Evolutionary conservation across 139 green algal species (phyloP), one percentile per base, ranked within the genome.

Genomic region (Micractinium sp.): DNA sequence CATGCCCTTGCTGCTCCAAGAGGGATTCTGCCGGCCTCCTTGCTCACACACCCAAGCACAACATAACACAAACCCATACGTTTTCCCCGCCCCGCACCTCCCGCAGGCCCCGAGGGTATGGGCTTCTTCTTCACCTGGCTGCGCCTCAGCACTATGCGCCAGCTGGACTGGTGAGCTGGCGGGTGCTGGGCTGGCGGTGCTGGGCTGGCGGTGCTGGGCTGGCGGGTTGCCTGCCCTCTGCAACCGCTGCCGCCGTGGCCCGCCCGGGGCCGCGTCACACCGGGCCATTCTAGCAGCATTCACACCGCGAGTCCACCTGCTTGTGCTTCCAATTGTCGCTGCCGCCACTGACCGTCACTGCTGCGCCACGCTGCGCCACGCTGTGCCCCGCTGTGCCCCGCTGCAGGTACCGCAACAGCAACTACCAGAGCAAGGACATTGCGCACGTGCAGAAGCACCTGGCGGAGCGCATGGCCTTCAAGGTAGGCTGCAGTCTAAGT

Each of bases 391-490:
- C 29, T 78, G 38, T 73, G 39, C 74, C 25, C n/a, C 63, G 5
- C 38, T 75, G 73, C 82, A 86, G 88, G 92, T 94, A 95, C 86
- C 81, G 85, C 61, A 86, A 86, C 82, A 87, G 88, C 78, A 96
- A 95, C 91, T 97, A 97, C 91, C 96, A 99, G 92, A 89, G 90
- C 75, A 98, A 98, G 92, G 97, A 99, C 94, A 97, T 98, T 82
- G 97, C 95, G 2, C 93, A 96, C 90, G 93, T 97, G 56, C 96
- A 98, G 92, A 97, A 98, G 91, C 67, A 87, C 71, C 69, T 97
- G 29, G 94, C 95, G 12, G 90, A 97, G 91, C 88, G 92, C 60
- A 95, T 98, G 60, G 91, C 92, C 7, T 90, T 94, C 81, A 96
- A 94, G 89, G 93, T 91, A 41, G 60, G 39, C 60, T 22, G 3